A percentile compares a stretch with the other conserved stretches of the same genome.
These are phyloP conservation scores for Daldinia eschscholtzii DNA, from an alignment of 2,329 filamentous ascomycete species.

Conservation along the genomic window DNA sequence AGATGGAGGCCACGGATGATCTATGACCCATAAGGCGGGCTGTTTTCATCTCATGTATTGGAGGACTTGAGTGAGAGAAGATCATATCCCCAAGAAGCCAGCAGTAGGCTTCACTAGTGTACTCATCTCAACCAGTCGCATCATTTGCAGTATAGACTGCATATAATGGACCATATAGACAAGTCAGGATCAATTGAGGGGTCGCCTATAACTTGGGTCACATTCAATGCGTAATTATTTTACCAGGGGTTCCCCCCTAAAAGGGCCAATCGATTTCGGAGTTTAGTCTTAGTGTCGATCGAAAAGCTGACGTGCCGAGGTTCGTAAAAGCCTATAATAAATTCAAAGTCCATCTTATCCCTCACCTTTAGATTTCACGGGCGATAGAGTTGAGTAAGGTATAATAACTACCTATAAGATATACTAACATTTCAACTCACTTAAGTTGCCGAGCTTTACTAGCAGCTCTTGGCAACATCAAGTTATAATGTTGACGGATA, in stretches of 20 bases:
- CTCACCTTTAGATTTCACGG: background rate
- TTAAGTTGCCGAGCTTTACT: background rate
- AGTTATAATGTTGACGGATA: conserved; percentile 35
- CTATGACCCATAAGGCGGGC: background rate
- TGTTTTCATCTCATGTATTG: background rate
- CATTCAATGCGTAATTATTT: background rate
- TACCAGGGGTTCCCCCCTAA: background rate
- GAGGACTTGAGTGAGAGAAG: background rate
- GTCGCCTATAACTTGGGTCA: background rate
- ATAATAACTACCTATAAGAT: background rate
- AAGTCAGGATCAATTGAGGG: background rate
- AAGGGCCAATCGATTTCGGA: background rate
- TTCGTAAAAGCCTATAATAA: background rate
- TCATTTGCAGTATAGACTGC: background rate
- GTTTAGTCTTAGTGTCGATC: background rate
- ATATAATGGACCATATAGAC: background rate
- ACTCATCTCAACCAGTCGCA: background rate
- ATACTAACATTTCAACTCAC: background rate
- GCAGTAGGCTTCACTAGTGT: background rate
- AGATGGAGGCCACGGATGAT: background rate
- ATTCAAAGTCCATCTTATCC: background rate
- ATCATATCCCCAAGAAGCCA: background rate
- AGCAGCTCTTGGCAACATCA: background rate
- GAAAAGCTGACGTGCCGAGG: conserved; percentile 6
- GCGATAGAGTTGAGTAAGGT: background rate